Base-by-base conservation (phyloP, 352 stramenopile genomes). In the Phytophthora syringae region DNA sequence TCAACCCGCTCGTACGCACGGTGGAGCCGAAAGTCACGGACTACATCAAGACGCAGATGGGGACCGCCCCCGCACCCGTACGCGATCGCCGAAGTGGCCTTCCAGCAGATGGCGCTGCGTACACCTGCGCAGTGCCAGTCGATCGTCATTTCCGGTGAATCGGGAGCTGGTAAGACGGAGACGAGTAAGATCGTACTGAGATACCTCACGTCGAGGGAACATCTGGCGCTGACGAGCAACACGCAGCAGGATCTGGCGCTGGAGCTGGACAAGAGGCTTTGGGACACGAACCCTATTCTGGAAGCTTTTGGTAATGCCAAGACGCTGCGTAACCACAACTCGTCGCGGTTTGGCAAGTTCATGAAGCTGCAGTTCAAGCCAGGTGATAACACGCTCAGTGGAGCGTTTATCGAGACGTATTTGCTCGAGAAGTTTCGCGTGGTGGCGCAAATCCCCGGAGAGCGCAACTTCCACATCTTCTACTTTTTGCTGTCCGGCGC, bases 381-480 rank as follows among this genome's bases (percentile, higher is more conserved):
- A 37, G 78, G n/a, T n/a, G n/a, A n/a, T n/a, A n/a, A n/a, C n/a
- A 93, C 61, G 86, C 79, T 55, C 72, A 93, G 50, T 94, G 89
- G 89, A 48, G 89, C 89, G n/a, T 87, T 93, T 18, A 84, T 97
- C 28, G 87, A 97, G 61, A 97, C 88, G 50, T 95, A 97, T 55
- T 56, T 97, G 70, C 72, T 97, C 12, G 86, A 97, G 63, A 95
- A 95, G 74, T 94, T 86, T 53, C 86, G 88, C 42, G 77, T 97
- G 9, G 88, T 95, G 53, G 91, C 95, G 70, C 89, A 97, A 40
- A 92, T 96, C 34, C 80, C 93, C 36, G 87, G 88, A 34, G 93
- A 98, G 73, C 90, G 95, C 63, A 98, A 98, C 72, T 98, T 98
- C 70, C 95, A 98, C 75, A 96, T 97, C 51, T 98, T 98, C 58